phyloP scores from a whole-genome alignment of 2,329 filamentous ascomycete species.

The Falciphora oryzae region DNA sequence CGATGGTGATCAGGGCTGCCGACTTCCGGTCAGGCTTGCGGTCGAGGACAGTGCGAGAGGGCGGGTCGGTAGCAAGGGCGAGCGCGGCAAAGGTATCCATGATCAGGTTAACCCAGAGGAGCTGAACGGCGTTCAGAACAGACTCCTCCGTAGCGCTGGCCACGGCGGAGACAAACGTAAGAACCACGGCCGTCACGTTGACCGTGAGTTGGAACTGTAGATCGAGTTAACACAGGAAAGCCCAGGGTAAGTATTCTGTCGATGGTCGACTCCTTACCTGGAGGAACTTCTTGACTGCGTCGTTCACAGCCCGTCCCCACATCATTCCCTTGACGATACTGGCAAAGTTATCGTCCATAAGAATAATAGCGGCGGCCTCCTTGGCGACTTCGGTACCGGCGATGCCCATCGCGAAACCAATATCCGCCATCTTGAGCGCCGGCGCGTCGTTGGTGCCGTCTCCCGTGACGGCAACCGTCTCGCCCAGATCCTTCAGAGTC shows the following conservation, averaged over 20 bases:
- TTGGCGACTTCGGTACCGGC: slow-evolving; percentile 79
- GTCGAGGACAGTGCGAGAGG: slow-evolving; percentile 71
- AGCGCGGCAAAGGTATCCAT: slow-evolving; percentile 94
- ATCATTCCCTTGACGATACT: slow-evolving; percentile 81
- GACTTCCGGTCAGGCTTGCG: slow-evolving; percentile 61
- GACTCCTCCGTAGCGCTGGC: slow-evolving; percentile 62
- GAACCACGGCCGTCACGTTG: slow-evolving; percentile 82
- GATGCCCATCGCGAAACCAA: slow-evolving; percentile 83
- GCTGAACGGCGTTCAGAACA: slow-evolving; percentile 81
- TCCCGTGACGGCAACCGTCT: slow-evolving; percentile 77
- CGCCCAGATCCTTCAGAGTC: slow-evolving; percentile 63
- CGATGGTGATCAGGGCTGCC: slow-evolving; percentile 66
- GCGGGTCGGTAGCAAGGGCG: slow-evolving; percentile 85
- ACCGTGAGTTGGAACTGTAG: slow-evolving; percentile 67
- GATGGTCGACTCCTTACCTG: slow-evolving; percentile 19
- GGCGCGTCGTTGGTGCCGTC: slow-evolving; percentile 82
- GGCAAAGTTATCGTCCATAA: slow-evolving; percentile 84
- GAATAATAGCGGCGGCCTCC: slow-evolving; percentile 77
- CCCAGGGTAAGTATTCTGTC: no score
- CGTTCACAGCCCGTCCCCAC: slow-evolving; percentile 74
- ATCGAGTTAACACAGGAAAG: background rate
- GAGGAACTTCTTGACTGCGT: slow-evolving; percentile 71
- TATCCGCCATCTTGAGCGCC: slow-evolving; percentile 73
- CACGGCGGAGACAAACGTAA: slow-evolving; percentile 85
- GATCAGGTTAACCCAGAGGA: slow-evolving; percentile 95